Evolutionary conservation across 1,139 yeast genomes (phyloP), one percentile per base, ranked within the genome.

Genomic region (Taphrina flavorubra): DNA sequence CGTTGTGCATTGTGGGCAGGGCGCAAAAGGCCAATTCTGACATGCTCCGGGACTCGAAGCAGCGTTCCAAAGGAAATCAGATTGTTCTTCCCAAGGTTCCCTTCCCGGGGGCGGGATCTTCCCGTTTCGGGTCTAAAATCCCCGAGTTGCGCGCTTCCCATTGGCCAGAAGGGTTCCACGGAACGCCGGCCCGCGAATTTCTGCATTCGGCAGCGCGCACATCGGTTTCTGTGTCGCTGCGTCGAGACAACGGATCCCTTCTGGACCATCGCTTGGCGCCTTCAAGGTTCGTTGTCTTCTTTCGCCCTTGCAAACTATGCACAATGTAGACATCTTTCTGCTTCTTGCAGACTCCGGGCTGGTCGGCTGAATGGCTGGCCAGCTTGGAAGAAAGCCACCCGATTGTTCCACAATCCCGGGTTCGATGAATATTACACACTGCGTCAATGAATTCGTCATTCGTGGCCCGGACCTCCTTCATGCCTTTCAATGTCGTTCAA

Each of bases 381-480:
- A 25, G 31, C 31, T 25, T 4, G 31, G 2, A 25, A 25, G 4
- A 44, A 44, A 44, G 47, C 47, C n/a, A n/a, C 11, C 18, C 47
- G 47, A 44, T 44, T 44, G 47, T 44, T 16, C 47, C 47, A n/a
- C 8, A 7, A 14, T 7, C 47, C 8, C 18, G 47, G 47, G 47
- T 7, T 44, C 47, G 16, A 44, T 44, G 47, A 44, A 44, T 44
- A 16, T 13, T 18, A 44, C 18, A 44, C 2, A 25, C 31, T 25
- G 31, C 47, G 13, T 44, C 47, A 7, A 44, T 44, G n/a, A 16
- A 44, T n/a, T 10, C n/a, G 13, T 13, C 18, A 44, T 44, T 44
- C 47, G 18, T 44, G 47, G 47, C n/a, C 47, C n/a, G 18, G 47
- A 7, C 47, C n/a, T 16, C 47, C 47, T 14, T n/a, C 47, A 44